Base-by-base conservation (phyloP, 2,329 filamentous ascomycete genomes). In the Aureobasidium sp. region DNA sequence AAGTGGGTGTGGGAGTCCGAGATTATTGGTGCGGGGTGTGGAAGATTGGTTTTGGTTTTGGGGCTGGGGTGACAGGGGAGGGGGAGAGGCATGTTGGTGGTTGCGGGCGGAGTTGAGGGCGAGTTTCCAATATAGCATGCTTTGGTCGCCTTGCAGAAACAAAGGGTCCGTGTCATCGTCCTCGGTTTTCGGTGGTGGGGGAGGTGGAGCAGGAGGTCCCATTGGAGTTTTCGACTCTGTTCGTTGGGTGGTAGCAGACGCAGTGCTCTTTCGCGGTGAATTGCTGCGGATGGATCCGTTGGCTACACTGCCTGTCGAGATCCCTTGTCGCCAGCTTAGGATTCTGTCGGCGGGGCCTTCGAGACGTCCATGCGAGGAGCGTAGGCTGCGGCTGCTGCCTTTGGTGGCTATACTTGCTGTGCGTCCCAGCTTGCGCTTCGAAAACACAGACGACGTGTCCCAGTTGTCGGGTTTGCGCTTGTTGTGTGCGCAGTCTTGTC, bases 401-500 rank as follows among this genome's bases (percentile, higher is more conserved):
- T 79, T 78, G 1, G 81, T 83, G 37, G 77, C 68, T n/a, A 87
- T 74, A 1, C 85, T 87, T 9, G 80, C 81, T 7, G 74, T 72
- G 37, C 74, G 70, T 7, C 74, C 69, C 1, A 90, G 79, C 37
- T 83, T 84, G 68, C 85, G 86, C 66, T 85, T 86, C 11, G 89
- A 91, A 68, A 96, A 88, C 8, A 85, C 85, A 17, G 89, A 93
- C 0, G 83, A 82, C 0, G 87, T 85, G 67, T 96, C 91, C 87
- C 88, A 93, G 41, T 82, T 84, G 61, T 91, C 90, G 62, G 72
- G 69, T 61, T 86, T 83, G 5, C 93, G 86, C 74, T 96, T 96
- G 53, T 81, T 75, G 68, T 84, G 90, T 0, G 93, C 94, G 71
- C 93, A 97, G 72, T 99, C 94, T 74, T 97, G 93, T 22, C 94